Conservation (phyloP, 129 eudicot genomes). For the Flaveria ramosissima region DNA sequence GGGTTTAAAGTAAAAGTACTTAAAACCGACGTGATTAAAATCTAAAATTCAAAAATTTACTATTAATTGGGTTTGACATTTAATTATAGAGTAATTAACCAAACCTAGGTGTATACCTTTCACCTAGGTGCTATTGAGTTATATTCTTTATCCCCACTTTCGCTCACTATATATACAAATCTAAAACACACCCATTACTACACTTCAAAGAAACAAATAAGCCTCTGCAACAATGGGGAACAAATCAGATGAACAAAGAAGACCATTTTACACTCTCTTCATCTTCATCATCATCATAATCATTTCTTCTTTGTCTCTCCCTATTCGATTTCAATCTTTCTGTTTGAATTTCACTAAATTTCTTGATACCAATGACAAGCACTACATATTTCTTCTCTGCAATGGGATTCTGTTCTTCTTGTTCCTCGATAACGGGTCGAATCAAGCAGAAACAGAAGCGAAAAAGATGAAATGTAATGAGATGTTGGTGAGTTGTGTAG, state of each 20-base stretch:
- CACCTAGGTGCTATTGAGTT: too few relatives aligned
- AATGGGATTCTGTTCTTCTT: slow-evolving; percentile 25
- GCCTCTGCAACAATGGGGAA: slow-evolving; percentile 17
- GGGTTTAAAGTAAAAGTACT: too few relatives aligned
- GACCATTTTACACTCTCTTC: slow-evolving; percentile 7
- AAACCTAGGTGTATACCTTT: too few relatives aligned
- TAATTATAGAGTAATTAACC: too few relatives aligned
- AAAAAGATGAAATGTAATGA: not conserved
- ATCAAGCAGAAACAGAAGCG: not conserved
- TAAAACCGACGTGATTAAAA: too few relatives aligned
- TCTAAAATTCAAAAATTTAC: too few relatives aligned
- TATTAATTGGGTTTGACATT: too few relatives aligned
- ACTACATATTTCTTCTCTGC: slow-evolving; percentile 26
- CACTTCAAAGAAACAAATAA: not conserved
- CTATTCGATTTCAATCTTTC: slow-evolving; percentile 4
- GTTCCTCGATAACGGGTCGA: not conserved
- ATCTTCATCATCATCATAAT: slow-evolving; percentile 7
- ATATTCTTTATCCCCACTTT: too few relatives aligned
- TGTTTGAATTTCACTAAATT: not conserved
- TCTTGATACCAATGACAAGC: slow-evolving; percentile 20
- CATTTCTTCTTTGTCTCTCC: not conserved
- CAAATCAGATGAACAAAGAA: slow-evolving; percentile 6
- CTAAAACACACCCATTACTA: not conserved
- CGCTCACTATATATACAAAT: too few relatives aligned
- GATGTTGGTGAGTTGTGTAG: not conserved